phyloP scores from a whole-genome alignment of 257 asterid species.

The Lycium ferocissimum region DNA sequence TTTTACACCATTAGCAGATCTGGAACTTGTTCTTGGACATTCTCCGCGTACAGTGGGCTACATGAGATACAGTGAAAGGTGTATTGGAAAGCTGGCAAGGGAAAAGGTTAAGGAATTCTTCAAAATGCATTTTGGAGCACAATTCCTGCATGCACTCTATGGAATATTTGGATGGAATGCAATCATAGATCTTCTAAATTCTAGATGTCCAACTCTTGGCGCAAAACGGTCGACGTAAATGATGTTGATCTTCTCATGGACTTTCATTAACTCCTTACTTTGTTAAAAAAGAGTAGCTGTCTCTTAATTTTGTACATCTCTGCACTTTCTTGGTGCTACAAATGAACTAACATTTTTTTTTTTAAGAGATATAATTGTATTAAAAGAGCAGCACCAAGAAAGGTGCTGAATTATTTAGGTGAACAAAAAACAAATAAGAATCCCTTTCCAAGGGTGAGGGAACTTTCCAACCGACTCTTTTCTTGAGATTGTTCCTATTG shows the following conservation, averaged over 20 bases:
- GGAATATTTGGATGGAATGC: neutral
- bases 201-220: neutral
- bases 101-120: neutral
- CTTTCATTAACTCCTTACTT: neutral
- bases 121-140: neutral
- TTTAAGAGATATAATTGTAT: too few species aligned
- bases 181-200: neutral
- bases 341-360: too few species aligned
- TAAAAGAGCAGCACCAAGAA: constrained; percentile 17
- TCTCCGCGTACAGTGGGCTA: neutral
- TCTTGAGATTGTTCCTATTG: constrained; percentile 3
- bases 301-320: neutral
- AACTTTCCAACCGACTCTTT: constrained; percentile 13
- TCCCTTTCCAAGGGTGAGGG: neutral
- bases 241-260: neutral
- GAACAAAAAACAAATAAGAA: neutral
- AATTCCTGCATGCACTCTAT: neutral
- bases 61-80: neutral
- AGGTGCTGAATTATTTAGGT: constrained; percentile 2
- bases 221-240: neutral
- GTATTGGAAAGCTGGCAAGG: neutral
- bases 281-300: neutral
- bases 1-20: neutral
- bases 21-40: neutral
- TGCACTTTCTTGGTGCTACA: neutral